Evolutionary conservation across 192 early-diverging fungal genomes (phyloP).

Genomic region (Backusella psychrophila): DNA sequence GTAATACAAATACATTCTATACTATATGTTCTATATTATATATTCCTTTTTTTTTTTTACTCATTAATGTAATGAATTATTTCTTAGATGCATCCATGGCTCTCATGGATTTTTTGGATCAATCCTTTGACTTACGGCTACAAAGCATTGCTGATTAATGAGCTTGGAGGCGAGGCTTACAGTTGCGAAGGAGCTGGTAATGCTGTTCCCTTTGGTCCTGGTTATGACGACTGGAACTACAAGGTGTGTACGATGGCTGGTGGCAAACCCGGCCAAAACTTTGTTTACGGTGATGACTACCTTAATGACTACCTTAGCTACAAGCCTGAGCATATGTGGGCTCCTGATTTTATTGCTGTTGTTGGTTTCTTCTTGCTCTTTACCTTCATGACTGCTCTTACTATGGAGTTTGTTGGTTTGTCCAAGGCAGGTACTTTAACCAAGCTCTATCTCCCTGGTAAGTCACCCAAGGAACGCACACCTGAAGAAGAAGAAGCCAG

Average conservation of each 20-base stretch:
- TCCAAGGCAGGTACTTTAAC: slow-evolving; percentile 51
- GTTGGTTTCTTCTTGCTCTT: slow-evolving; percentile 46
- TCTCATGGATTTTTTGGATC: slow-evolving; percentile 63
- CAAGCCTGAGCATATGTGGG: slow-evolving; percentile 55
- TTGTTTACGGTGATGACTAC: slow-evolving; percentile 63
- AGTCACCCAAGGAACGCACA: slow-evolving; percentile 20
- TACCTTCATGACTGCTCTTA: slow-evolving; percentile 39
- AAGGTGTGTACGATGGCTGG: slow-evolving; percentile 67
- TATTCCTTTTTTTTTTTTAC: no score
- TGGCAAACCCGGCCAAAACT: slow-evolving; percentile 45
- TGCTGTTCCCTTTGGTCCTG: slow-evolving; percentile 32
- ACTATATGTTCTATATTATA: no score
- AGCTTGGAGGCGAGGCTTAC: slow-evolving; percentile 53
- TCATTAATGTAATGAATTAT: no score
- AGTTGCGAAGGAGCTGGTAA: slow-evolving; percentile 34
- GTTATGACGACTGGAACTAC: slow-evolving; percentile 39
- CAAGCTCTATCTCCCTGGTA: slow-evolving; percentile 47
- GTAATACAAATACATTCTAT: no score
- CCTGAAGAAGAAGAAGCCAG: slow-evolving; percentile 37
- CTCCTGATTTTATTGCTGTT: slow-evolving; percentile 57
- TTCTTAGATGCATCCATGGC: slow-evolving; percentile 52
- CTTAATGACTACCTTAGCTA: slow-evolving; percentile 53
- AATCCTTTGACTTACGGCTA: slow-evolving; percentile 61
- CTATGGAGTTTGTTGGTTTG: slow-evolving; percentile 65
- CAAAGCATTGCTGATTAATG: slow-evolving; percentile 59